Percentiles rank a stretch among this genome's conserved stretches.
Evolutionary conservation across 345 rosid genomes (phyloP).

Genomic region (Ricinus communis): DNA sequence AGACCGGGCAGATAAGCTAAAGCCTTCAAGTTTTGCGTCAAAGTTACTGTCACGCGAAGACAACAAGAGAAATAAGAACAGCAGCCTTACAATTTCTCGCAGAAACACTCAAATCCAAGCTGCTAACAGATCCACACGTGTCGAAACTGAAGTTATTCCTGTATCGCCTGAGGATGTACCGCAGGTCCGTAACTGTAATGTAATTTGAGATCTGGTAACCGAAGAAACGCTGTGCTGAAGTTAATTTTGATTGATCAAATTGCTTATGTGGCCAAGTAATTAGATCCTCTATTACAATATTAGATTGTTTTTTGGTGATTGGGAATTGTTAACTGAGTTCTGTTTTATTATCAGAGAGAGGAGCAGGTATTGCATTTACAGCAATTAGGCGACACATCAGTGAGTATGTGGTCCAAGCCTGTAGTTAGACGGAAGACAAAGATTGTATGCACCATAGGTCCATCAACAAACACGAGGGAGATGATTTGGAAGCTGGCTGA

Average conservation of each 20-base stretch:
- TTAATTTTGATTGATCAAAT: background rate
- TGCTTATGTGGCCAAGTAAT: background rate
- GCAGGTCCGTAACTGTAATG: conserved; percentile 30
- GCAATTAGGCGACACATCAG: conserved; percentile 58
- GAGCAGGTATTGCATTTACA: conserved; percentile 52
- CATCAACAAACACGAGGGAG: conserved; percentile 84
- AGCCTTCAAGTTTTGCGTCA: conserved; percentile 50
- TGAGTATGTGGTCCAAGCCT: conserved; percentile 86
- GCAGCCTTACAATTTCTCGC: conserved; percentile 24
- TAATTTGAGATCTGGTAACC: background rate
- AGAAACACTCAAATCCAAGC: conserved; percentile 37
- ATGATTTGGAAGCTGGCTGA: conserved; percentile 99
- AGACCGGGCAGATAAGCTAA: conserved; percentile 48
- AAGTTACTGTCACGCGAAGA: conserved; percentile 38
- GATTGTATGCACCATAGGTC: conserved; percentile 97
- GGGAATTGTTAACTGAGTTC: background rate
- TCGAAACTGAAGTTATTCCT: conserved; percentile 63
- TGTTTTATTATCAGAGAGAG: conserved; percentile 38
- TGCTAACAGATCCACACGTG: conserved; percentile 51
- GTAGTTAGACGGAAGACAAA: conserved; percentile 83
- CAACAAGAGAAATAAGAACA: conserved; percentile 20
- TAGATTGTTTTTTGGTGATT: background rate
- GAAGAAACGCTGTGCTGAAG: background rate
- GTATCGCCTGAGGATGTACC: conserved; percentile 68
- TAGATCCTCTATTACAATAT: background rate